Percentiles rank a stretch among this genome's conserved stretches.
phyloP scores from a whole-genome alignment of 768 basidiomycete species.

The Macrocybe gigantea region DNA sequence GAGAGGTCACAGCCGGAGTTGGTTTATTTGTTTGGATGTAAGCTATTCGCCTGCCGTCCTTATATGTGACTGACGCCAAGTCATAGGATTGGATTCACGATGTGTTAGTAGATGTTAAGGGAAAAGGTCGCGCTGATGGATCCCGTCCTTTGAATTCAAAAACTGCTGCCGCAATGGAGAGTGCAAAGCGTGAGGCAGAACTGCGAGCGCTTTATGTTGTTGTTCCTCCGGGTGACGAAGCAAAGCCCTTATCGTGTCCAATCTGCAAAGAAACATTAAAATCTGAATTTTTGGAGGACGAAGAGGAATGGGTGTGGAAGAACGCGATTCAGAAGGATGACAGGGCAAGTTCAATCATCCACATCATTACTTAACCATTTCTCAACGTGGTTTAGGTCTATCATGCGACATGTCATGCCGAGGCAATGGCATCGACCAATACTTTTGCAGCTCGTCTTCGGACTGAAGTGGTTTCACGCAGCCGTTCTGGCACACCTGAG shows the following conservation, averaged over 20 bases:
- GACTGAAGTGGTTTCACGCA: conserved; percentile 50
- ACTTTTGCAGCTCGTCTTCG: conserved; percentile 65
- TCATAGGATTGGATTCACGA: conserved; percentile 89
- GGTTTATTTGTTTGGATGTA: conserved; percentile 84
- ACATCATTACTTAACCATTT: not conserved
- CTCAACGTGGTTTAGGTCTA: conserved; percentile 56
- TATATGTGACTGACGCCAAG: conserved; percentile 4
- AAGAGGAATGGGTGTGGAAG: conserved; percentile 98
- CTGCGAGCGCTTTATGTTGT: conserved; percentile 75
- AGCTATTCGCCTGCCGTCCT: conserved; percentile 14
- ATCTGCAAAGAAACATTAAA: conserved; percentile 94
- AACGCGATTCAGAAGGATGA: conserved; percentile 86
- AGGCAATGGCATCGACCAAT: conserved; percentile 59
- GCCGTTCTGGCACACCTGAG: conserved; percentile 79
- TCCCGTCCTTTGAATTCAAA: conserved; percentile 47
- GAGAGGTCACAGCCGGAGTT: conserved; percentile 83
- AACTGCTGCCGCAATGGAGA: conserved; percentile 54
- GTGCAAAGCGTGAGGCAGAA: conserved; percentile 70
- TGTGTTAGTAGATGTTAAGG: conserved; percentile 50
- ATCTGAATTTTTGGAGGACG: conserved; percentile 89
- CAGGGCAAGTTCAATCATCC: conserved; percentile 45
- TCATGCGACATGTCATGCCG: conserved; percentile 92
- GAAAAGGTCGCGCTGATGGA: conserved; percentile 60
- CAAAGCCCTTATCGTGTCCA: conserved; percentile 79
- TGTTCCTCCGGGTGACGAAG: conserved; percentile 87